Conservation (phyloP, 352 stramenopile genomes). For the Blastocystis sp. region DNA sequence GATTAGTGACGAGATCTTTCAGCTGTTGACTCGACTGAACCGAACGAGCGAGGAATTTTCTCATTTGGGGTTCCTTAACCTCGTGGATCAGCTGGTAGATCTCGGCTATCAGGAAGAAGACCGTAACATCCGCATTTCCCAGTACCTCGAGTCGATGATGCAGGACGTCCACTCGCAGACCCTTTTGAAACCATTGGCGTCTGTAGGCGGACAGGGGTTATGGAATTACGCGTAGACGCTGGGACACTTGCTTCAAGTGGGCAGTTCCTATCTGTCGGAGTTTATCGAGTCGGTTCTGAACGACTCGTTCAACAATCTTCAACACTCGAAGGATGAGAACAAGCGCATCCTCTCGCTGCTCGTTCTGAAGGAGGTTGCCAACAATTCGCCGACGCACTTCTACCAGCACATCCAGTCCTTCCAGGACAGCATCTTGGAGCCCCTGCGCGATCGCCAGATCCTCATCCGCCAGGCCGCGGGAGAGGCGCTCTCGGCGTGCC, state of each 20-base stretch:
- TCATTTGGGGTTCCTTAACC: slow-evolving; percentile 38
- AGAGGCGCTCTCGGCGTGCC: slow-evolving; percentile 78
- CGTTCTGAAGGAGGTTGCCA: slow-evolving; percentile 78
- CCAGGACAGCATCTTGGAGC: slow-evolving; percentile 82
- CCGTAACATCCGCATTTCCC: slow-evolving; percentile 54
- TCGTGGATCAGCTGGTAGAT: slow-evolving; percentile 68
- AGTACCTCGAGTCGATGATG: slow-evolving; percentile 47
- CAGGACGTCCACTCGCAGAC: slow-evolving; percentile 23
- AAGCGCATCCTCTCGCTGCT: slow-evolving; percentile 61
- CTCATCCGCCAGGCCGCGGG: slow-evolving; percentile 80
- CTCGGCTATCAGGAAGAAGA: slow-evolving; percentile 69
- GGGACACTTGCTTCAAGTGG: slow-evolving; percentile 63
- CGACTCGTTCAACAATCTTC: slow-evolving; percentile 52
- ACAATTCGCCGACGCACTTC: slow-evolving; percentile 80
- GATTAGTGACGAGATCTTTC: slow-evolving; percentile 56
- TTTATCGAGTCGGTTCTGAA: slow-evolving; percentile 53
- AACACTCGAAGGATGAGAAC: slow-evolving; percentile 49
- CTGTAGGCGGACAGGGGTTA: not conserved
- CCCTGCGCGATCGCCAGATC: slow-evolving; percentile 77
- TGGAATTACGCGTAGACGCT: slow-evolving; percentile 36
- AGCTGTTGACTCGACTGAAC: slow-evolving; percentile 28
- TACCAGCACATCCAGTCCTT: slow-evolving; percentile 83
- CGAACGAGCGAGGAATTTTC: not conserved
- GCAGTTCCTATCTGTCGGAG: slow-evolving; percentile 64
- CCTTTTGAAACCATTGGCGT: slow-evolving; percentile 35